These are phyloP conservation scores for Kuraishia ogatae DNA, from an alignment of 805 yeast genomes.

Conservation along the genomic window DNA sequence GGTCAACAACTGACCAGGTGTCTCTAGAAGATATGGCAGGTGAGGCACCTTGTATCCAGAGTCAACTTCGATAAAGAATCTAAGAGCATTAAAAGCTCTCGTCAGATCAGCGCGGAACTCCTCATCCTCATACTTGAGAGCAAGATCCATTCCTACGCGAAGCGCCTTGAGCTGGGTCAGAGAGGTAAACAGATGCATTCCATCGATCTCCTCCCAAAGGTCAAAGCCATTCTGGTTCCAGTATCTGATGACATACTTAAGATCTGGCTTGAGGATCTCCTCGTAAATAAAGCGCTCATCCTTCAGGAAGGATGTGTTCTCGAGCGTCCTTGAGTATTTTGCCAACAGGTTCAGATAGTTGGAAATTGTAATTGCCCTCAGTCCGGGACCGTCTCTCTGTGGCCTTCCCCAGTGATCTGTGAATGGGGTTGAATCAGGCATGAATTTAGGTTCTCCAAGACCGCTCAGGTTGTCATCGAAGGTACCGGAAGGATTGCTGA, in stretches of 20 bases:
- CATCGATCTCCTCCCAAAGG: slow-evolving; percentile 84
- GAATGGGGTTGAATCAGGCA: slow-evolving; percentile 57
- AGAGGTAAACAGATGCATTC: slow-evolving; percentile 73
- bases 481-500: slow-evolving; percentile 60
- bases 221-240: slow-evolving; percentile 75
- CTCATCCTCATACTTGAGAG: slow-evolving; percentile 17
- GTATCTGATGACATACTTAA: slow-evolving; percentile 46
- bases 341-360: slow-evolving; percentile 41
- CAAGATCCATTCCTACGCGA: slow-evolving; percentile 39
- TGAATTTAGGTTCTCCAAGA: slow-evolving; percentile 87
- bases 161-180: slow-evolving; percentile 68
- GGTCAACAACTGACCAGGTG: slow-evolving; percentile 36
- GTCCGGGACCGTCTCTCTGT: slow-evolving; percentile 90
- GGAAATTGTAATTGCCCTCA: slow-evolving; percentile 59
- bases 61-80: slow-evolving; percentile 27
- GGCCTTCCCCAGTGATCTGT: slow-evolving; percentile 84
- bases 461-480: slow-evolving; percentile 39
- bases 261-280: slow-evolving; percentile 58
- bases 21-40: slow-evolving; percentile 58
- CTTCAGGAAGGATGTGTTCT: slow-evolving; percentile 19
- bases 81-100: slow-evolving; percentile 24
- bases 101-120: slow-evolving; percentile 22
- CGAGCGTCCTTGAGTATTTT: slow-evolving; percentile 17
- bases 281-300: slow-evolving; percentile 31
- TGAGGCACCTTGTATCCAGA: slow-evolving; percentile 31